Base-by-base conservation (phyloP, 2,329 filamentous ascomycete species). In the Alternaria sp. region DNA sequence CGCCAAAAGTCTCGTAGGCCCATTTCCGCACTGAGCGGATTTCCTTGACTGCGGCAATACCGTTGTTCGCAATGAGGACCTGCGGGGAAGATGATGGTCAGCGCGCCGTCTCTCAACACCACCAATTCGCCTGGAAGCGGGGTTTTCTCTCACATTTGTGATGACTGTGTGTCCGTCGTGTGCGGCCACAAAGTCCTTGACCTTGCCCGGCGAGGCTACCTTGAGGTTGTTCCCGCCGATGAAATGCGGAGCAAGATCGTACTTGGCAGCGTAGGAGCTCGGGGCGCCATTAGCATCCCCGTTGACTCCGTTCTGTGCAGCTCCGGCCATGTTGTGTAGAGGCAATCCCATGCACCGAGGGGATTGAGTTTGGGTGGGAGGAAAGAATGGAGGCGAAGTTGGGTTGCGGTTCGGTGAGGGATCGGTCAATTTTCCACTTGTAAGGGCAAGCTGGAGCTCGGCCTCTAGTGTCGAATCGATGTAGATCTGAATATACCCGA, bases 1-100 rank as follows among this genome's bases (percentile, higher is more conserved):
- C 94, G 83, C 95, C 94, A 79, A 99, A 99, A 8, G 92, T 97
- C 84, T 99, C 95, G 89, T 99, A 99, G 64, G 95, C 95, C 95
- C 95, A 99, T 94, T 98, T 99, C 81, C 95, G 92, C 78, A 99
- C 94, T 62, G 94, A 98, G 81, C 95, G 90, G 79, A 99, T 99
- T 83, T 99, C 95, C 84, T 99, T 99, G 81, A 99, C 95, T 78
- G 95, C 95, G 53, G 95, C 95, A 81, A 99, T 99, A 87, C 95
- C 95, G 85, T 99, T 99, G 86, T 99, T 99, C 80, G 95, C 95
- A 82, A 99, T 99, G 68, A 99, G 87, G 56, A 98, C 93, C 94
- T 98, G 71, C 18, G 53, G 58, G 55, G 49, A 48, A 49, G 60
- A 54, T 48, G 65, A 55, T 66, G 65, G 69, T 71, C 61, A 73